phyloP scores from a whole-genome alignment of 2,329 filamentous ascomycete species.

The Scedosporium minutisporum region DNA sequence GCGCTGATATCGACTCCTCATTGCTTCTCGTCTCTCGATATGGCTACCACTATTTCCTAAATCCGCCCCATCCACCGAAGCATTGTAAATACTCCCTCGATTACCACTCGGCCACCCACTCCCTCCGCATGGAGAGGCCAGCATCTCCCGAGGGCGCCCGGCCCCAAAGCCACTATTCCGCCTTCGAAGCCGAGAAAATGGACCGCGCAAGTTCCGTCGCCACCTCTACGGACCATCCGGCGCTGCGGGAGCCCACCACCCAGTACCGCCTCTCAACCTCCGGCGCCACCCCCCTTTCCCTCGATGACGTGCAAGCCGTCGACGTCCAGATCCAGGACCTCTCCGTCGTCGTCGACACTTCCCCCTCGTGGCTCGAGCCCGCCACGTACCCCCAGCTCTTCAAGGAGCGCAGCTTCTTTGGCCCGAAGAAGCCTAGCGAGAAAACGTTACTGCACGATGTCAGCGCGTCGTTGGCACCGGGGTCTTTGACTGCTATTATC shows the following conservation, averaged over 20 bases:
- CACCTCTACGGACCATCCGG: conserved; percentile 15
- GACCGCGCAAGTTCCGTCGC: conserved; percentile 24
- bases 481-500: conserved; percentile 65
- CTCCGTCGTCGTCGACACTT: conserved; percentile 47
- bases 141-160: neutral
- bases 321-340: conserved; percentile 44
- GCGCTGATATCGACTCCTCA: neutral
- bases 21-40: neutral
- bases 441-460: conserved; percentile 54
- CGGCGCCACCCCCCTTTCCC: conserved; percentile 27
- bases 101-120: neutral
- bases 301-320: conserved; percentile 46
- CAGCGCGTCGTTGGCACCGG: conserved; percentile 52
- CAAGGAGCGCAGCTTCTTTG: conserved; percentile 25
- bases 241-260: conserved; percentile 7
- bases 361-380: conserved; percentile 42
- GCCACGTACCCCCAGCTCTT: conserved; percentile 33
- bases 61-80: neutral
- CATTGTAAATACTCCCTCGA: neutral
- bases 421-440: conserved; percentile 17
- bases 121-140: neutral
- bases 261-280: conserved; percentile 19
- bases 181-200: conserved; percentile 20
- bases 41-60: neutral
- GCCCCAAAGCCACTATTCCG: conserved; percentile 1